Percentiles rank a stretch among this genome's conserved stretches.
Evolutionary conservation across 148 eudicot genomes (phyloP).

Genomic region (Dysphania ambrosioides): DNA sequence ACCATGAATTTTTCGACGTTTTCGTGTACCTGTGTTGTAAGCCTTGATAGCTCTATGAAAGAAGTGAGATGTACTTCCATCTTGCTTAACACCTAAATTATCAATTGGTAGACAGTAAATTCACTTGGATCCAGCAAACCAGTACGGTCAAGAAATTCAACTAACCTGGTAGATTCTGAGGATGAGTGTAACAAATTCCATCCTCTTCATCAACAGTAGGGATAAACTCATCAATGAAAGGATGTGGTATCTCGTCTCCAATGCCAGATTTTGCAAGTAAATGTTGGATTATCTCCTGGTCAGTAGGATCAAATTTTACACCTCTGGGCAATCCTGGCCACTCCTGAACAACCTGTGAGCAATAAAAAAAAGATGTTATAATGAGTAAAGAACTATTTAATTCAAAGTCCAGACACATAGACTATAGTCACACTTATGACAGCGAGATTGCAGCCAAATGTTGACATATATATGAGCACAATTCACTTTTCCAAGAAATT

Average conservation of each 20-base stretch:
- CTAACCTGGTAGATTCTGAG: slow-evolving; percentile 81
- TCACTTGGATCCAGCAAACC: background rate
- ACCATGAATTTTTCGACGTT: slow-evolving; percentile 83
- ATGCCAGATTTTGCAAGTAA: slow-evolving; percentile 65
- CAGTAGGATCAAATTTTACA: slow-evolving; percentile 95
- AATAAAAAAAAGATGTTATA: slow-evolving; percentile 3
- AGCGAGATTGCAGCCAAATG: background rate
- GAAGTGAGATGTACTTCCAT: slow-evolving; percentile 81
- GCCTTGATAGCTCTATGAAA: slow-evolving; percentile 93
- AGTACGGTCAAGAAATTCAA: background rate
- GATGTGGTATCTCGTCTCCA: slow-evolving; percentile 53
- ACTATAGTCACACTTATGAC: background rate
- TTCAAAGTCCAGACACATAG: background rate
- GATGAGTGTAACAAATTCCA: slow-evolving; percentile 94
- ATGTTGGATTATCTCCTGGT: slow-evolving; percentile 86
- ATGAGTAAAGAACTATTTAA: background rate
- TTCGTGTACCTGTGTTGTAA: slow-evolving; percentile 80
- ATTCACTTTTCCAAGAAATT: background rate
- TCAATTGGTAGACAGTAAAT: background rate
- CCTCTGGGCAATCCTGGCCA: slow-evolving; percentile 98
- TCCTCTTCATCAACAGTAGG: slow-evolving; percentile 81
- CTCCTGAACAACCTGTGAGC: slow-evolving; percentile 60
- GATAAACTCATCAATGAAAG: slow-evolving; percentile 83
- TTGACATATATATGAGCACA: background rate
- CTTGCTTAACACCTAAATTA: slow-evolving; percentile 74